Base-by-base conservation (phyloP, 2,329 filamentous ascomycete genomes). In the Chaetomium olivaceum region DNA sequence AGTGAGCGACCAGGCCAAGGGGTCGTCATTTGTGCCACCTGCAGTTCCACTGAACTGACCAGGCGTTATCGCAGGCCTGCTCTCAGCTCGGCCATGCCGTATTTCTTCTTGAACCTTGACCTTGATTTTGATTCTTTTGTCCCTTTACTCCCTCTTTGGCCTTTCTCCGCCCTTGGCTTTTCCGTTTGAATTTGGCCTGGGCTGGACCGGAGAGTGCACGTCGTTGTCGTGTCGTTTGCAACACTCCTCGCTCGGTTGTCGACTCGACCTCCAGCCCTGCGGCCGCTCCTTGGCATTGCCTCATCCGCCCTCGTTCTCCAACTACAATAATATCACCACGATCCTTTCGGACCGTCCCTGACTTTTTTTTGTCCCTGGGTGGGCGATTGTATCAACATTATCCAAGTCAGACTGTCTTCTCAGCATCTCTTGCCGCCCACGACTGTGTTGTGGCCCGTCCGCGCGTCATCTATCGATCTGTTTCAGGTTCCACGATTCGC, bases 271-370 rank as follows among this genome's bases (percentile, higher is more conserved):
- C 59, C 50, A 50, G 39, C 43, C 59, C 67, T 56, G 66, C 67
- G 64, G 62, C 62, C 65, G 59, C 58, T 58, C 67, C 68, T 71
- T 71, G 67, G 69, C 70, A 67, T 68, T 69, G 70, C 68, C 66
- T 70, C 70, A 71, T 67, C 63, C 36, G 46, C 65, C 58, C 61
- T 63, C 39, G 29, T 58, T 56, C 64, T 67, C 63, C 66, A 64
- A 68, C 64, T 66, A 64, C 66, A 64, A 68, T 61, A 66, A 67
- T 68, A 64, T 60, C 52, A 54, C 58, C 54, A 61, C 55, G 9
- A 36, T 50, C 57, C 54, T 57, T 39, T 57, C 46, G 58, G 39
- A 51, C 50, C 56, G 23, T 23, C 46, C 27, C 56, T n/a, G n/a
- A n/a, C n/a, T 29, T 50, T 12, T 33, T 60, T 25, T 57, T 36